A percentile compares a stretch with the other conserved stretches of the same genome.
These are phyloP conservation scores for Exophiala bonariae DNA, from an alignment of 2,329 filamentous ascomycete genomes.

Conservation along the genomic window DNA sequence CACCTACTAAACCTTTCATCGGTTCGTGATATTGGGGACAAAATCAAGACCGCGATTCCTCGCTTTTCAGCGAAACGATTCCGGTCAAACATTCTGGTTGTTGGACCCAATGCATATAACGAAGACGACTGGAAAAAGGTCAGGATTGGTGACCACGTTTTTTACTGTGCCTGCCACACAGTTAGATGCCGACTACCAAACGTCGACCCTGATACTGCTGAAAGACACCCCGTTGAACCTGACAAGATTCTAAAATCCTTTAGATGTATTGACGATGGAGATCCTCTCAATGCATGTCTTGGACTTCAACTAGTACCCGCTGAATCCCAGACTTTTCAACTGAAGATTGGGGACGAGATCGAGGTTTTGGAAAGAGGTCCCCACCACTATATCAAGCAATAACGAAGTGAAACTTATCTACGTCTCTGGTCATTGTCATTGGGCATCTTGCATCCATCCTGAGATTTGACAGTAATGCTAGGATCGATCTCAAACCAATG, in stretches of 20 bases:
- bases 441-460: too few species aligned
- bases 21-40: constrained; percentile 50
- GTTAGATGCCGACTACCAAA: constrained; percentile 60
- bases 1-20: constrained; percentile 57
- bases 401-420: neutral
- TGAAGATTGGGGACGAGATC: constrained; percentile 41
- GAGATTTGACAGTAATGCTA: too few species aligned
- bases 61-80: constrained; percentile 55
- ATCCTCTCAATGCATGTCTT: constrained; percentile 48
- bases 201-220: constrained; percentile 56
- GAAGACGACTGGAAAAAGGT: constrained; percentile 61
- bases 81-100: constrained; percentile 58
- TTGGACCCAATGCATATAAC: constrained; percentile 52
- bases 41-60: constrained; percentile 40
- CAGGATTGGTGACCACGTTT: constrained; percentile 36
- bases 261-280: constrained; percentile 52
- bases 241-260: constrained; percentile 50
- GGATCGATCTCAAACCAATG: too few species aligned
- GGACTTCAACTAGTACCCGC: constrained; percentile 52
- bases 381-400: constrained; percentile 44
- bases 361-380: constrained; percentile 42
- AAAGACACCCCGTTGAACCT: constrained; percentile 49
- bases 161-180: constrained; percentile 36
- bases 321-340: constrained; percentile 14
- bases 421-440: too few species aligned